phyloP scores from a whole-genome alignment of 805 yeast genomes.

The Metschnikowia continentalis region DNA sequence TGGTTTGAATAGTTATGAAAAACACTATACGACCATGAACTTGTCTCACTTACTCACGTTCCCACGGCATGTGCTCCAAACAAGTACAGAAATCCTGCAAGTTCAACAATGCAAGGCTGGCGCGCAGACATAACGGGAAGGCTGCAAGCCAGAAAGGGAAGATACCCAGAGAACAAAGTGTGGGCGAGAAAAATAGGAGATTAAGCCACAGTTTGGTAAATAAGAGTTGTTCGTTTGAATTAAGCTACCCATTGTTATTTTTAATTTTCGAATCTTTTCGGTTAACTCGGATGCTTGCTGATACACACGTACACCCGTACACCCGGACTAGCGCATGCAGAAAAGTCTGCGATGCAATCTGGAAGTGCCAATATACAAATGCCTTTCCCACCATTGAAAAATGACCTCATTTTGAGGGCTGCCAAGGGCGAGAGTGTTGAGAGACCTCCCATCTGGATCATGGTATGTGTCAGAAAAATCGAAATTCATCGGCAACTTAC shows the following conservation, averaged over 20 bases:
- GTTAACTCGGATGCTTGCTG: not conserved
- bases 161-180: not conserved
- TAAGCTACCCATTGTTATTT: not conserved
- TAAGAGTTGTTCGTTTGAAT: not conserved
- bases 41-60: no score
- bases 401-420: constrained; percentile 88
- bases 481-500: not conserved
- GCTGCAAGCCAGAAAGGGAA: not conserved
- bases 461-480: constrained; percentile 46
- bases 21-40: no score
- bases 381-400: constrained; percentile 73
- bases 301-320: constrained; percentile 3
- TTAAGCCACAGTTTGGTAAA: no score
- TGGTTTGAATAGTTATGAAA: no score
- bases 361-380: constrained; percentile 1
- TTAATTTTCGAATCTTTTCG: not conserved
- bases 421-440: constrained; percentile 89
- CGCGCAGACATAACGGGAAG: constrained; percentile 3
- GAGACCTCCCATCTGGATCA: constrained; percentile 97
- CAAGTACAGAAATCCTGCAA: no score
- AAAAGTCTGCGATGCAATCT: not conserved
- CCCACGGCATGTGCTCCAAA: no score
- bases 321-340: constrained; percentile 1
- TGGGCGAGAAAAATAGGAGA: no score
- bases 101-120: constrained; percentile 1